Evolutionary conservation across 371 early-diverging fungal genomes (phyloP).

Genomic region (Mortierella sp.): DNA sequence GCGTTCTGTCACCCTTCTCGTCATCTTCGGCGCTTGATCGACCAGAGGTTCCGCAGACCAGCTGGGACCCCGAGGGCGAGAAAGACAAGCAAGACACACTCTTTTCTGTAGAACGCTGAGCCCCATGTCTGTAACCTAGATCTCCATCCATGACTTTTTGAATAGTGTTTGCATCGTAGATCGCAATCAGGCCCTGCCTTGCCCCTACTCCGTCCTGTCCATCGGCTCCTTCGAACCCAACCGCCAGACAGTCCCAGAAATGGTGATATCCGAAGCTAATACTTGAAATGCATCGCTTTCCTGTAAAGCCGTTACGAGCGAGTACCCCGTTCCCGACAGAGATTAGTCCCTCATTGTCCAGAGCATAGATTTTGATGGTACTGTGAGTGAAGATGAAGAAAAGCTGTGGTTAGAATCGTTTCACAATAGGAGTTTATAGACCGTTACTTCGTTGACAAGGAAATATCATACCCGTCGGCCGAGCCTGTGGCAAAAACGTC

Average conservation of each 20-base stretch:
- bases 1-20: constrained; percentile 38
- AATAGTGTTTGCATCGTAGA: constrained; percentile 40
- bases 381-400: not conserved
- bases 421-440: too few species aligned
- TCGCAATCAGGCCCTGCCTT: constrained; percentile 37
- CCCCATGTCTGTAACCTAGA: constrained; percentile 19
- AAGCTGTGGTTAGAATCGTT: not conserved
- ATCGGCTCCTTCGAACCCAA: constrained; percentile 39
- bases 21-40: constrained; percentile 30
- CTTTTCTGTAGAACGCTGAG: not conserved
- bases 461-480: constrained; percentile 28
- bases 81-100: constrained; percentile 50
- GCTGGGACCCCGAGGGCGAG: constrained; percentile 25
- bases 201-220: not conserved
- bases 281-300: constrained; percentile 35
- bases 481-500: constrained; percentile 53
- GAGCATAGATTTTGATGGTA: constrained; percentile 19
- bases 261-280: constrained; percentile 41
- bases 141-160: constrained; percentile 5
- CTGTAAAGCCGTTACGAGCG: not conserved
- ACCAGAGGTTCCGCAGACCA: constrained; percentile 52
- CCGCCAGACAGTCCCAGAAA: constrained; percentile 54
- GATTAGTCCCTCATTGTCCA: constrained; percentile 29
- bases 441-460: not conserved
- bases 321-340: constrained; percentile 16